phyloP scores from a whole-genome alignment of 371 early-diverging fungal species.

The Blakeslea trispora region DNA sequence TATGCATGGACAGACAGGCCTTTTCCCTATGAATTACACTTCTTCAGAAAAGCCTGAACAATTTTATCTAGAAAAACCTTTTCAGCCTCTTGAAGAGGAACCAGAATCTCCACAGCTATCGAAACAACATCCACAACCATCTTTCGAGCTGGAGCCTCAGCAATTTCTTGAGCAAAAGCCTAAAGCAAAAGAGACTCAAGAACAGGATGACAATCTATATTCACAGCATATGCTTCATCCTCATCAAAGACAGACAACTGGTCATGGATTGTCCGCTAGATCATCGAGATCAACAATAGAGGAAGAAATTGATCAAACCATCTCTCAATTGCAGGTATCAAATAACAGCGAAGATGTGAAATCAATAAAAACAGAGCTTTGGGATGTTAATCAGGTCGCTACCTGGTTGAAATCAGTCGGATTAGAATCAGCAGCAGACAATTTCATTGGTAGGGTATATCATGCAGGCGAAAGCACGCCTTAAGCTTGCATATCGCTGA shows the following conservation, averaged over 20 bases:
- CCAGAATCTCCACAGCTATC: too few relatives aligned
- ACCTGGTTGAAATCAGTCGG: constrained; percentile 55
- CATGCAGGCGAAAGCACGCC: constrained; percentile 2
- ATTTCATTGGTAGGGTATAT: constrained; percentile 59
- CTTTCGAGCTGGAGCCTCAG: too few relatives aligned
- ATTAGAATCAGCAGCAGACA: constrained; percentile 51
- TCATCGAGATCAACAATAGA: constrained; percentile 30
- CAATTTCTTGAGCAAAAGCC: too few relatives aligned
- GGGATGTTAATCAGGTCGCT: constrained; percentile 47
- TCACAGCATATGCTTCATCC: constrained; percentile 5
- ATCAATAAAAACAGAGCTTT: constrained; percentile 28
- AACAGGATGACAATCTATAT: too few relatives aligned
- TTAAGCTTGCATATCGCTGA: too few relatives aligned
- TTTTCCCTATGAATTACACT: constrained; percentile 78
- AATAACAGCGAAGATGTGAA: background rate
- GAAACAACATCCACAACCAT: too few relatives aligned
- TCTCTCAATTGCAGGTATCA: constrained; percentile 27
- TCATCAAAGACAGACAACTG: constrained; percentile 25
- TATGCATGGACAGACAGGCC: constrained; percentile 65
- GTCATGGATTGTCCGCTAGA: constrained; percentile 20
- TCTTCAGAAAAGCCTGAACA: constrained; percentile 32
- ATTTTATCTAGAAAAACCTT: too few relatives aligned
- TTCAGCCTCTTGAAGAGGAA: too few relatives aligned
- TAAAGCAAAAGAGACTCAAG: too few relatives aligned
- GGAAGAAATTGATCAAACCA: constrained; percentile 33